Conservation (phyloP, 306 rosid genomes). For the Luffa aegyptiaca region DNA sequence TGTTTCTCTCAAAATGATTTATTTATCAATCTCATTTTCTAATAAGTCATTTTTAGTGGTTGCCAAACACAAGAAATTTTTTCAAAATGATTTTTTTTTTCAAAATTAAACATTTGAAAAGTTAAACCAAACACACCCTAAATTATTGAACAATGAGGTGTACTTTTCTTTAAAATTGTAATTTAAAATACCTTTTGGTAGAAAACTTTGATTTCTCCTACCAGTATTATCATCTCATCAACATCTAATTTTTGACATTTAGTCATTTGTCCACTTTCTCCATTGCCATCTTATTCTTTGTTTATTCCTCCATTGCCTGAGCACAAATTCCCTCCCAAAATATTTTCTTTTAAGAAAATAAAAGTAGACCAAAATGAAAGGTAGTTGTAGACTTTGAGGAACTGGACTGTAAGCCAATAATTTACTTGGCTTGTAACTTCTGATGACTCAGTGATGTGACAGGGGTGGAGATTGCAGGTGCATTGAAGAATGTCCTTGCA, state of each 20-base stretch:
- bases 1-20: too few species aligned
- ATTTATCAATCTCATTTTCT: too few species aligned
- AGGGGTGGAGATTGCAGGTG: slow-evolving; percentile 98
- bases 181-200: background rate
- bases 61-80: too few species aligned
- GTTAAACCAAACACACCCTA: too few species aligned
- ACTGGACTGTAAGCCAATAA: slow-evolving; percentile 7
- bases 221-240: background rate
- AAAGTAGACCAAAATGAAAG: background rate
- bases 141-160: background rate
- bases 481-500: slow-evolving; percentile 87
- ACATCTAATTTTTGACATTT: background rate
- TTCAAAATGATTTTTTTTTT: too few species aligned
- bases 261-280: background rate
- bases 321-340: background rate
- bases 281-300: background rate
- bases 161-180: background rate
- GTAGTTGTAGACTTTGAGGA: background rate
- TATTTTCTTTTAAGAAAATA: background rate
- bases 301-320: background rate
- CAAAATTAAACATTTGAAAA: too few species aligned
- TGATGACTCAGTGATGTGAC: slow-evolving; percentile 97
- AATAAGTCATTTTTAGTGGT: too few species aligned
- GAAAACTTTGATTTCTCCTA: background rate
- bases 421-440: slow-evolving; percentile 61